Evolutionary conservation across 352 stramenopile species (phyloP).

Genomic region (Globisporangium radiosum): DNA sequence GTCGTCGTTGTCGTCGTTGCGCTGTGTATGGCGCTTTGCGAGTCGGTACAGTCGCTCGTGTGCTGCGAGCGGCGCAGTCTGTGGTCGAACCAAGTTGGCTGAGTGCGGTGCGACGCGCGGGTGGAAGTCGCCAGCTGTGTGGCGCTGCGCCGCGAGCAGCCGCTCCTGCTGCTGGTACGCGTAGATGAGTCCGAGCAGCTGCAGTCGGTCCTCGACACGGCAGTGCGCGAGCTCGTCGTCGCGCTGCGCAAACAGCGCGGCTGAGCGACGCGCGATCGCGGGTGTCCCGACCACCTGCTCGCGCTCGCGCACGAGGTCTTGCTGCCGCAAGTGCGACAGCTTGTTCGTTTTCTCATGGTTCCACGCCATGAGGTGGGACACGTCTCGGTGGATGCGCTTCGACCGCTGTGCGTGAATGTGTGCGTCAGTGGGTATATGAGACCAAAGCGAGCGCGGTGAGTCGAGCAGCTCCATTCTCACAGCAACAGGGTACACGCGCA

Average conservation of each 20-base stretch:
- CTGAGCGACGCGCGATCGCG: constrained; percentile 25
- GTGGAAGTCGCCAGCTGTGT: constrained; percentile 12
- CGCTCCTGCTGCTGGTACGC: constrained; percentile 61
- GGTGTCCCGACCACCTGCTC: constrained; percentile 27
- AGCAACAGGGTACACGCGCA: neutral
- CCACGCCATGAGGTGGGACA: constrained; percentile 63
- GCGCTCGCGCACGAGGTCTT: constrained; percentile 22
- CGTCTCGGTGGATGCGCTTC: constrained; percentile 41
- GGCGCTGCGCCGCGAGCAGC: constrained; percentile 13
- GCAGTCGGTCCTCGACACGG: constrained; percentile 62
- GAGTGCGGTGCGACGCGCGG: constrained; percentile 51
- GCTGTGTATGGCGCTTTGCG: constrained; percentile 16
- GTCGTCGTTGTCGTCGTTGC: neutral
- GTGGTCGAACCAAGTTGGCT: constrained; percentile 22
- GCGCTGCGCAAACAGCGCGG: constrained; percentile 23
- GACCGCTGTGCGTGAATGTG: constrained; percentile 30
- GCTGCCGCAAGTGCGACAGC: constrained; percentile 31
- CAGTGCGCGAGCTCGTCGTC: constrained; percentile 48
- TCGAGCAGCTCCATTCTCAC: neutral
- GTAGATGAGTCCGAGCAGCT: constrained; percentile 64
- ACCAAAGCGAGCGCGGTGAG: neutral
- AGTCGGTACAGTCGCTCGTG: constrained; percentile 55
- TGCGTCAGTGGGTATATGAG: too few species aligned
- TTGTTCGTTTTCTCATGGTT: constrained; percentile 53
- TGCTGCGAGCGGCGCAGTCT: constrained; percentile 11